phyloP scores from a whole-genome alignment of 495 filamentous ascomycete genomes.

The Podospora didyma region DNA sequence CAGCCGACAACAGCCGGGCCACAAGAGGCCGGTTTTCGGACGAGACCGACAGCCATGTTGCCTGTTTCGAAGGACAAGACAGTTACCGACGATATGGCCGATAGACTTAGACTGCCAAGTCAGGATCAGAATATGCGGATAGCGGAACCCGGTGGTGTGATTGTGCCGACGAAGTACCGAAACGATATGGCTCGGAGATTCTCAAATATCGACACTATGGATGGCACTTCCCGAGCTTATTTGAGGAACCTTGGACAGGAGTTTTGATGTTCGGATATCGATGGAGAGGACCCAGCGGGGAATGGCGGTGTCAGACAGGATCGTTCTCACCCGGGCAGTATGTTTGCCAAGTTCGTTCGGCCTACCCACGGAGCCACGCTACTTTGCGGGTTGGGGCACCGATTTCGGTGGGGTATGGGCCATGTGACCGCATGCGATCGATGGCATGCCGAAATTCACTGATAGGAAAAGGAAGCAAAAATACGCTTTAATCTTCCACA shows the following conservation, averaged over 20 bases:
- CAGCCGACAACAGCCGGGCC: conserved; percentile 2
- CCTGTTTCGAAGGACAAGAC: neutral
- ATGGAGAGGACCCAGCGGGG: neutral
- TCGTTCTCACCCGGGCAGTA: neutral
- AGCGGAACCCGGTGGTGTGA: neutral
- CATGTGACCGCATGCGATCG: too few species aligned
- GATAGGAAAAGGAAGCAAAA: too few species aligned
- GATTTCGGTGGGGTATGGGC: neutral
- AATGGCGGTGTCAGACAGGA: conserved; percentile 25
- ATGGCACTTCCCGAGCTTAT: neutral
- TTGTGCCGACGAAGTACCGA: neutral
- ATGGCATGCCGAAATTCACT: too few species aligned
- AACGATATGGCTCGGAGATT: neutral
- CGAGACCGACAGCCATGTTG: conserved; percentile 26
- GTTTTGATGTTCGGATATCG: neutral
- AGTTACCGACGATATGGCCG: neutral
- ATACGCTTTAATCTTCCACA: too few species aligned
- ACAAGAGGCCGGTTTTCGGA: conserved; percentile 6
- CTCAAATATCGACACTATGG: neutral
- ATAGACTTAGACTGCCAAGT: neutral
- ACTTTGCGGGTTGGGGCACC: neutral
- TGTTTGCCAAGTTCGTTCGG: neutral
- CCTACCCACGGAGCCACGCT: neutral
- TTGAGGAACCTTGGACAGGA: neutral
- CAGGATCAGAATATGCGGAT: neutral